Base-by-base conservation (phyloP, 306 rosid genomes). In the Trifolium dubium region DNA sequence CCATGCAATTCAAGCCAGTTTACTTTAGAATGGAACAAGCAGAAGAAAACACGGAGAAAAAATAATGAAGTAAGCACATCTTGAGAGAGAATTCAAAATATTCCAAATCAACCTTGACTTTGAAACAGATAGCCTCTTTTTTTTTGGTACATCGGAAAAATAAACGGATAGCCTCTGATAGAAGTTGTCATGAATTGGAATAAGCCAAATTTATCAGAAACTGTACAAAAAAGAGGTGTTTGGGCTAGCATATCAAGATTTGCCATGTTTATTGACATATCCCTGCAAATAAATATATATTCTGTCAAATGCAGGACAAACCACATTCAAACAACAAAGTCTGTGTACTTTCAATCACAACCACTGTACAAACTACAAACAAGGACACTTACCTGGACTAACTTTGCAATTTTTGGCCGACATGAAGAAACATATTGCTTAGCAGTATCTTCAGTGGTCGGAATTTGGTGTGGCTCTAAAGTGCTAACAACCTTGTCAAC, bases 401-500 rank as follows among this genome's bases (percentile, higher is more conserved):
- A 91, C 90, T 90, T 94, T 10, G 81, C 79, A 54, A 94, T 88
- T 83, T 94, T 94, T 29, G 35, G 66, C 81, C 87, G 90, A 41
- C 87, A 88, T 8, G 76, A 77, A 80, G 88, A 76, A 74, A 94
- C 84, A 84, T 85, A 94, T 30, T 88, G 95, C 82, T 79, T 71
- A 53, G 87, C 88, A 59, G 78, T 60, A 81, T 89, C 95, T 60
- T 39, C 6, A 30, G 89, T 79, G 71, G 89, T 64, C 19, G 96
- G 96, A 84, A 94, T 74, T 75, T 88, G 95, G 28, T 87, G 90
- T 49, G 92, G 79, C 77, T 88, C 89, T 69, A 92, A 70, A 74
- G 95, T 84, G 84, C 86, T 85, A 74, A 94, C 69, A 73, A 94
- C 85, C 90, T 94, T 88, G 77, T 94, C 96, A 51, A 90, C 92